These are phyloP conservation scores for Wickerhamomyces xylosicus DNA, from an alignment of 805 yeast species.

Conservation along the genomic window DNA sequence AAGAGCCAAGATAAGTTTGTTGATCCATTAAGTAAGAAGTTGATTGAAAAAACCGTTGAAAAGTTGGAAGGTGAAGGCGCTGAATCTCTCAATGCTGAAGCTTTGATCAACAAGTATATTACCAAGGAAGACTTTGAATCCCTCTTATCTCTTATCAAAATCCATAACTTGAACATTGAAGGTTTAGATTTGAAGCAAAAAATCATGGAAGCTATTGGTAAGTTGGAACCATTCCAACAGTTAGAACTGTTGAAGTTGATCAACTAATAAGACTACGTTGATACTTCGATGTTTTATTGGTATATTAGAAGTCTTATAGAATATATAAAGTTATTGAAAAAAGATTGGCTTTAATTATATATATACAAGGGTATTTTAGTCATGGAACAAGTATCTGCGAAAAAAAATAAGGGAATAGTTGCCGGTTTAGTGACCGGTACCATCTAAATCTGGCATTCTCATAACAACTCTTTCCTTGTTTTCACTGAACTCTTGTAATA, in stretches of 20 bases:
- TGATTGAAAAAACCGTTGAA: constrained; percentile 16
- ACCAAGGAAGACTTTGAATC: constrained; percentile 5
- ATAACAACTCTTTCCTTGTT: constrained; percentile 64
- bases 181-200: constrained; percentile 9
- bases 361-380: no score
- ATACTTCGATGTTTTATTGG: no score
- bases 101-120: constrained; percentile 7
- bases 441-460: constrained; percentile 70
- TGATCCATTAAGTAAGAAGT: constrained; percentile 13
- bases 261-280: not conserved
- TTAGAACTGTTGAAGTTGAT: constrained; percentile 4
- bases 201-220: constrained; percentile 5
- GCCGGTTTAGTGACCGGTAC: not conserved
- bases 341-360: no score
- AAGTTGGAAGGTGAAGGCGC: constrained; percentile 12
- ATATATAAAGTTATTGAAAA: no score
- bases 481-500: constrained; percentile 64
- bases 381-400: no score
- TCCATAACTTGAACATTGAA: constrained; percentile 10
- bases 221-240: constrained; percentile 15
- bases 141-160: constrained; percentile 8
- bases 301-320: no score
- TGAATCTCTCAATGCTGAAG: constrained; percentile 8
- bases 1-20: constrained; percentile 12
- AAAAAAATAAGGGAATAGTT: no score